A percentile compares a stretch with the other conserved stretches of the same genome.
Evolutionary conservation across 305 asterid species (phyloP).

Genomic region (Fraxinus paxiana): DNA sequence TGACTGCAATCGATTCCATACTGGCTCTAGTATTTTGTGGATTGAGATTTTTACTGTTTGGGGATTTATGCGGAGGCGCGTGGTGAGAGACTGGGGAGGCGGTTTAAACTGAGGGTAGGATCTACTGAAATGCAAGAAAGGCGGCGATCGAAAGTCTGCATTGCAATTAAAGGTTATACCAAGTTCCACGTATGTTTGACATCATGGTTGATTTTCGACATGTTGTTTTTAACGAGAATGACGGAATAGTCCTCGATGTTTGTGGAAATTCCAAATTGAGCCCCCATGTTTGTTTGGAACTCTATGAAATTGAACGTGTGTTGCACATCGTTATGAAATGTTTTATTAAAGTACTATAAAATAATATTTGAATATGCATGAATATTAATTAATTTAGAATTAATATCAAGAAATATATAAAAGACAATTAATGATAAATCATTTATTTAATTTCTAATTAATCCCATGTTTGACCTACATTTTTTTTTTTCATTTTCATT

Average conservation of each 20-base stretch:
- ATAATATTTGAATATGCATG: no score
- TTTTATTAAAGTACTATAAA: no score
- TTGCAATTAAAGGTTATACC: constrained; percentile 19
- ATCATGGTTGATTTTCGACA: neutral
- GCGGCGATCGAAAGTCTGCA: constrained; percentile 23
- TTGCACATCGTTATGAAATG: no score
- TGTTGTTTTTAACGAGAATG: neutral
- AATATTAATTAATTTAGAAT: no score
- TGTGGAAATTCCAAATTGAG: neutral
- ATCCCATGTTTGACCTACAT: no score
- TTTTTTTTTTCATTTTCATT: no score
- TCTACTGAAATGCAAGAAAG: constrained; percentile 11
- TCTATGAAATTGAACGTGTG: neutral
- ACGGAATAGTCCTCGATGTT: neutral
- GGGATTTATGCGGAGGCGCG: neutral
- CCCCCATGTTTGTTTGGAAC: neutral
- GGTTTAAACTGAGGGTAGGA: neutral
- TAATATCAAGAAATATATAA: no score
- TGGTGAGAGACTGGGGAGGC: neutral
- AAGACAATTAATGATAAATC: no score
- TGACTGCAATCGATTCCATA: constrained; percentile 68
- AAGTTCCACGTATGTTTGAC: constrained; percentile 30
- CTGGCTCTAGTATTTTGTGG: constrained; percentile 22
- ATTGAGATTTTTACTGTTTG: neutral
- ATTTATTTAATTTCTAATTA: no score